A percentile compares a stretch with the other conserved stretches of the same genome.
phyloP scores from a whole-genome alignment of 2,329 filamentous ascomycete species.

The Rhinocladiella similis region DNA sequence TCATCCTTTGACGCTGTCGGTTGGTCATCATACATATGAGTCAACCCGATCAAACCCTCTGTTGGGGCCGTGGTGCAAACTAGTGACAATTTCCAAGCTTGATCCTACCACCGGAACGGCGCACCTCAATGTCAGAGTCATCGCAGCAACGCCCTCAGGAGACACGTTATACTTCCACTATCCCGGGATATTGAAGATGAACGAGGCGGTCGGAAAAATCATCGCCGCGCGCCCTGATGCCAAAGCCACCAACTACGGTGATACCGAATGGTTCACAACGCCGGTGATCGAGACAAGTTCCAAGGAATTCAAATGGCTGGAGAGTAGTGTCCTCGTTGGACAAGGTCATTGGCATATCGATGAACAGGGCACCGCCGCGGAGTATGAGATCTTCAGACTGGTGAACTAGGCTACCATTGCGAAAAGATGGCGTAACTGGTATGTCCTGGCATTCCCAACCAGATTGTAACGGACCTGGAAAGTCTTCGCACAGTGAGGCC shows the following conservation, averaged over 20 bases:
- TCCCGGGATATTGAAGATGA: constrained; percentile 15
- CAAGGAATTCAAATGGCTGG: constrained; percentile 18
- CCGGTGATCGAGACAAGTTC: constrained; percentile 16
- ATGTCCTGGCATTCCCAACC: too few species aligned
- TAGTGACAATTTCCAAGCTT: too few species aligned
- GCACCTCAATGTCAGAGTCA: constrained; percentile 13
- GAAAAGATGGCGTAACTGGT: too few species aligned
- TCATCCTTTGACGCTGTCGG: not conserved
- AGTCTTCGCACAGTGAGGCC: too few species aligned
- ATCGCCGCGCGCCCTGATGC: constrained; percentile 6
- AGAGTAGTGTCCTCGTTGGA: constrained; percentile 10
- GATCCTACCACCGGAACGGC: constrained; percentile 7
- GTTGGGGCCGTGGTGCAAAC: too few species aligned
- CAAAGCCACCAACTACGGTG: constrained; percentile 12
- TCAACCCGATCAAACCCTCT: too few species aligned
- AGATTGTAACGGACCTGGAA: too few species aligned
- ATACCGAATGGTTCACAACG: constrained; percentile 11
- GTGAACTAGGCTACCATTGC: not conserved
- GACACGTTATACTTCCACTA: constrained; percentile 16
- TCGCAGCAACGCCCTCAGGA: constrained; percentile 6
- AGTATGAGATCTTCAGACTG: constrained; percentile 17
- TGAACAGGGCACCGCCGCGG: constrained; percentile 10
- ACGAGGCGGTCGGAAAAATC: constrained; percentile 4
- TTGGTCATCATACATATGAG: too few species aligned
- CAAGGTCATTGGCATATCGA: constrained; percentile 12